These are phyloP conservation scores for Malus hybrid DNA, from an alignment of 331 rosid genomes.

Conservation along the genomic window DNA sequence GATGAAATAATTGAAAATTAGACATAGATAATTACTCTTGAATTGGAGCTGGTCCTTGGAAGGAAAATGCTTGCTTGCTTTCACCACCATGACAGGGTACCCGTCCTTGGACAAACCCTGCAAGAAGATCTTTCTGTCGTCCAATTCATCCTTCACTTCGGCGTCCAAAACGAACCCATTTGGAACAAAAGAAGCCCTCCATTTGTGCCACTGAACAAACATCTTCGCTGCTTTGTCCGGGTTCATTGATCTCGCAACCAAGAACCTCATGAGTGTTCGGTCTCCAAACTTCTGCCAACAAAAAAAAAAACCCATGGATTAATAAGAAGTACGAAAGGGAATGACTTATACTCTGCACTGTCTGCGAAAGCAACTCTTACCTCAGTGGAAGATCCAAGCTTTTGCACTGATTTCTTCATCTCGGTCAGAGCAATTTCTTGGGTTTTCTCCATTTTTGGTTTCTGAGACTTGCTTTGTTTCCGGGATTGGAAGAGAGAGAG, in stretches of 20 bases:
- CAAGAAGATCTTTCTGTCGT: slow-evolving; percentile 50
- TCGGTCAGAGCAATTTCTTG: slow-evolving; percentile 34
- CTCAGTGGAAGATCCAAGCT: slow-evolving; percentile 65
- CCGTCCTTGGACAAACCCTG: slow-evolving; percentile 60
- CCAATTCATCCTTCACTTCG: slow-evolving; percentile 66
- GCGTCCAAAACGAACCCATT: slow-evolving; percentile 63
- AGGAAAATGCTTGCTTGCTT: slow-evolving; percentile 55
- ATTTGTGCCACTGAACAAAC: slow-evolving; percentile 81
- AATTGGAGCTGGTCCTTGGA: slow-evolving; percentile 74
- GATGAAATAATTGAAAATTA: background rate
- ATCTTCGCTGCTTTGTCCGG: slow-evolving; percentile 72
- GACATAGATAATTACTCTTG: slow-evolving; percentile 52
- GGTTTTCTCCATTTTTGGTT: slow-evolving; percentile 26
- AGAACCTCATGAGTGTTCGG: slow-evolving; percentile 65
- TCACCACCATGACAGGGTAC: slow-evolving; percentile 46
- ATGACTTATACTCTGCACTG: background rate
- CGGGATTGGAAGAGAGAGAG: background rate
- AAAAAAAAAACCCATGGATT: background rate
- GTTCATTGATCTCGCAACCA: slow-evolving; percentile 87
- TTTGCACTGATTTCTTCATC: slow-evolving; percentile 52
- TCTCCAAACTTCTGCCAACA: slow-evolving; percentile 51
- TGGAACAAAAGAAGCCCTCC: slow-evolving; percentile 67
- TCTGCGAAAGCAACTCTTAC: slow-evolving; percentile 19
- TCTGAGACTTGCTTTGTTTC: background rate
- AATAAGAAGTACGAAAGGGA: background rate